Evolutionary conservation across 768 basidiomycete species (phyloP).

Genomic region (Dacryopinax spathularia): DNA sequence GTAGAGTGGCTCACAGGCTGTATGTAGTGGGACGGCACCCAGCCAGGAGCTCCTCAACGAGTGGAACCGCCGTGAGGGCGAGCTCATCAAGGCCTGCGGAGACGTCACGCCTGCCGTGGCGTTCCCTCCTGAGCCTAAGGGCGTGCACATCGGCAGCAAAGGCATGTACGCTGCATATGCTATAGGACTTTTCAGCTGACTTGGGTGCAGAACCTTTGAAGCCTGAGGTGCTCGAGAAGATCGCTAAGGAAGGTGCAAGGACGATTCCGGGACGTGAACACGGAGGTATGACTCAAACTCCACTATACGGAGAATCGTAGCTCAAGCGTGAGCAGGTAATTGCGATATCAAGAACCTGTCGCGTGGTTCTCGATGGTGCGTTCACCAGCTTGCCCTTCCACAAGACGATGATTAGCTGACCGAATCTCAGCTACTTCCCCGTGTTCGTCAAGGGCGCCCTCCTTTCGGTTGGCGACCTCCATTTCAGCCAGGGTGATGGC

Average conservation of each 20-base stretch:
- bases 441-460: slow-evolving; percentile 66
- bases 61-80: slow-evolving; percentile 62
- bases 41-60: slow-evolving; percentile 54
- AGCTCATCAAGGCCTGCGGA: slow-evolving; percentile 40
- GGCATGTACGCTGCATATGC: not conserved
- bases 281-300: slow-evolving; percentile 35
- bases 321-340: not conserved
- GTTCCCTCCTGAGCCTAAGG: slow-evolving; percentile 42
- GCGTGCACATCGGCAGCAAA: slow-evolving; percentile 59
- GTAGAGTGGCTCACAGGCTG: not conserved
- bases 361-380: slow-evolving; percentile 14
- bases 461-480: slow-evolving; percentile 62
- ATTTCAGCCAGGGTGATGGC: slow-evolving; percentile 72
- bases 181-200: not conserved
- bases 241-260: slow-evolving; percentile 52
- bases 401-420: not conserved
- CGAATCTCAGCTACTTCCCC: slow-evolving; percentile 49
- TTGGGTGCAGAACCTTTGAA: slow-evolving; percentile 19
- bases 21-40: slow-evolving; percentile 47
- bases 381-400: too few relatives aligned
- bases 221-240: slow-evolving; percentile 35
- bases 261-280: slow-evolving; percentile 68
- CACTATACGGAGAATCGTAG: not conserved
- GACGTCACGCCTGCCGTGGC: slow-evolving; percentile 49
- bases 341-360: slow-evolving; percentile 53